phyloP scores from a whole-genome alignment of 495 filamentous ascomycete genomes.

The Choiromyces venosus region DNA sequence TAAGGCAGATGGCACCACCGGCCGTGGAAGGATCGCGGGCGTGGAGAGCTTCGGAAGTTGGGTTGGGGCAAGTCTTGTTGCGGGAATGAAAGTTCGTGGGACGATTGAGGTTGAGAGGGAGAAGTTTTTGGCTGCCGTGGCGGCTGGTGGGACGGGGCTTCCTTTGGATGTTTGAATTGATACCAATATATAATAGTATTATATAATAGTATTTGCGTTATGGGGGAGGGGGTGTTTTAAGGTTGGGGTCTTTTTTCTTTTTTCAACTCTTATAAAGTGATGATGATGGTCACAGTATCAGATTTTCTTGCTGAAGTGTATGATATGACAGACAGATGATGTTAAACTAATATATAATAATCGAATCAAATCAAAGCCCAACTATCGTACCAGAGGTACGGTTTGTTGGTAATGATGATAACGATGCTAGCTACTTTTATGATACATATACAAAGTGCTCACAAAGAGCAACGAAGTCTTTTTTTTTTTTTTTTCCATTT shows the following conservation, averaged over 20 bases:
- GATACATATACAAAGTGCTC: background rate
- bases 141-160: slow-evolving; percentile 35
- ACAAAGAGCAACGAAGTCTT: background rate
- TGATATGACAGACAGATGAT: too few relatives aligned
- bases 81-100: slow-evolving; percentile 69
- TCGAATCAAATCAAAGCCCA: background rate
- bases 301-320: background rate
- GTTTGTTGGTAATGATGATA: background rate
- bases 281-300: background rate
- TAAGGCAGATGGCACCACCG: background rate
- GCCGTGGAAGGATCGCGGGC: slow-evolving; percentile 58
- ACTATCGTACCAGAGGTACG: background rate
- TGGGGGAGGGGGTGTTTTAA: background rate
- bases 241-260: background rate
- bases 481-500: background rate
- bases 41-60: slow-evolving; percentile 82
- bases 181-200: slow-evolving; percentile 17
- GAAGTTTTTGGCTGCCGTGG: slow-evolving; percentile 36
- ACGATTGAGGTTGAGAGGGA: slow-evolving; percentile 82
- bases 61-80: slow-evolving; percentile 78
- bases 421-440: background rate
- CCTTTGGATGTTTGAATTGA: slow-evolving; percentile 19
- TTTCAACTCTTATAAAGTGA: background rate
- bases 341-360: background rate
- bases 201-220: background rate